Percentiles rank a stretch among this genome's conserved stretches.
These are phyloP conservation scores for Rhytidiadelphus loreus DNA, from an alignment of 225 moss, liverwort and hornwort genomes.

Conservation along the genomic window DNA sequence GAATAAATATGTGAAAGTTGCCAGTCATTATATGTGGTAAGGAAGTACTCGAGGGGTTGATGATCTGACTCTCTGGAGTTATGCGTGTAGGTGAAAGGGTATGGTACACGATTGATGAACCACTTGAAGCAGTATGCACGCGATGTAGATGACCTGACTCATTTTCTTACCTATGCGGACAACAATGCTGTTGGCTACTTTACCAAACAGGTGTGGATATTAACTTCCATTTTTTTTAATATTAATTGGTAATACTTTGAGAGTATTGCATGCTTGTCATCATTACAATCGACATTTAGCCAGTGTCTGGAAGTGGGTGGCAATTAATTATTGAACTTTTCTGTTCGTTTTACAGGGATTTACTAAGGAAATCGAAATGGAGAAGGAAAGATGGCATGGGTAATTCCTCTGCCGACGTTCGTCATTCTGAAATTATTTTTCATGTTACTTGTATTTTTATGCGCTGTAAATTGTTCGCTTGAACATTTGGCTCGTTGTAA, in stretches of 20 bases:
- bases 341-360: conserved; percentile 55
- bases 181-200: conserved; percentile 99
- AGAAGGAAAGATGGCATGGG: conserved; percentile 98
- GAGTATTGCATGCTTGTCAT: neutral
- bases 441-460: neutral
- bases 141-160: conserved; percentile 77
- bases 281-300: neutral
- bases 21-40: neutral
- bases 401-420: conserved; percentile 12
- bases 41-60: neutral
- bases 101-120: conserved; percentile 98
- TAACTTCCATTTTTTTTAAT: neutral
- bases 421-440: neutral
- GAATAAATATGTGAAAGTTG: neutral
- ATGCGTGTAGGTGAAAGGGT: conserved; percentile 88
- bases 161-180: conserved; percentile 97
- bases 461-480: neutral
- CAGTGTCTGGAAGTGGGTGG: neutral
- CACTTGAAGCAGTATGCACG: conserved; percentile 98
- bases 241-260: neutral
- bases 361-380: conserved; percentile 97
- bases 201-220: conserved; percentile 66
- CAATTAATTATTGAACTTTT: neutral
- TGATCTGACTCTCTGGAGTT: neutral
- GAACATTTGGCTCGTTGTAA: neutral